phyloP scores from a whole-genome alignment of 306 rosid genomes.

The Cicer cuneatum region DNA sequence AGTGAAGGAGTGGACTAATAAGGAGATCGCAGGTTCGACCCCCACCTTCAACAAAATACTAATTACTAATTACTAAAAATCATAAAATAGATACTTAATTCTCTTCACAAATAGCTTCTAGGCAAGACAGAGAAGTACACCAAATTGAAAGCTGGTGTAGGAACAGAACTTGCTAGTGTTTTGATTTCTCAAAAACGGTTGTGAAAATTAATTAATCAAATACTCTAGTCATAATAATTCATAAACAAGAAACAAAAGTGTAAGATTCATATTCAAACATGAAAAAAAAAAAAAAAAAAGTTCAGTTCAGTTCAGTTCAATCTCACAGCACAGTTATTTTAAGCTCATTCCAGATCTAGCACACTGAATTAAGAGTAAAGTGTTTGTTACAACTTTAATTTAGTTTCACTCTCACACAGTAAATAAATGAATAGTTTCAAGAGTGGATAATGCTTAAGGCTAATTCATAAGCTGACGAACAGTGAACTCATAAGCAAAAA shows the following conservation, averaged over 20 bases:
- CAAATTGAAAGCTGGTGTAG: neutral
- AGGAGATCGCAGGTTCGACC: too few species aligned
- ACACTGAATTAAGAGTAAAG: neutral
- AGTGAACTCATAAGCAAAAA: conserved; percentile 37
- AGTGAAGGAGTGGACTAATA: too few species aligned
- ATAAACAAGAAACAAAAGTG: neutral
- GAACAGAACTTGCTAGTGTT: conserved; percentile 30
- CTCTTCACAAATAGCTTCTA: neutral
- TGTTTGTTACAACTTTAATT: conserved; percentile 17
- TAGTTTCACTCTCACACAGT: neutral
- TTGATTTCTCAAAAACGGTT: neutral
- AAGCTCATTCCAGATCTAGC: conserved; percentile 40
- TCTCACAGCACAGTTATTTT: neutral
- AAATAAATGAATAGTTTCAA: neutral
- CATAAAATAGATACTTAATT: neutral
- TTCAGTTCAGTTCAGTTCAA: neutral
- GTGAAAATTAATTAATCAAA: conserved; percentile 11
- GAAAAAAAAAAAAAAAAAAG: neutral
- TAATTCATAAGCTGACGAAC: conserved; percentile 4
- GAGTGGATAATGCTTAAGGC: neutral
- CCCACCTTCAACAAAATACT: too few species aligned
- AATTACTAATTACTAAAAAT: too few species aligned
- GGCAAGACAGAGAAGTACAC: neutral
- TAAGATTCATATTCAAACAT: neutral
- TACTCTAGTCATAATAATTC: neutral